Percentiles rank a stretch among this genome's conserved stretches.
Evolutionary conservation across 768 basidiomycete genomes (phyloP).

Genomic region (Asterophora parasitica): DNA sequence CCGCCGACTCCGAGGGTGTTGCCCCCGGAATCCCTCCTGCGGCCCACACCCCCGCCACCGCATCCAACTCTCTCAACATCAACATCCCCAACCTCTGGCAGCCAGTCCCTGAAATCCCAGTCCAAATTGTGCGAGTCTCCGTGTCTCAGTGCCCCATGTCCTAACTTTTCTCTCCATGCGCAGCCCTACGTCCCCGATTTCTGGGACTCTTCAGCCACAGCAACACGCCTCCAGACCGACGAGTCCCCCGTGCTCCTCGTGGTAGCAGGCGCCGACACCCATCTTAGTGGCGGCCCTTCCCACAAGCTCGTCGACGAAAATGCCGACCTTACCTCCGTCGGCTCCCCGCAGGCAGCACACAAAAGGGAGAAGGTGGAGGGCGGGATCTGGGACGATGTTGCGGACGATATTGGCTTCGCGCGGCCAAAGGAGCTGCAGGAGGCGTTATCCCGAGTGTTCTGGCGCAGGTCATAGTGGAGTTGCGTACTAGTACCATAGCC

Average conservation of each 20-base stretch:
- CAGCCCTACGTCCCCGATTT: constrained; percentile 46
- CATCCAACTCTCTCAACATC: constrained; percentile 39
- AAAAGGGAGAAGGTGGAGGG: constrained; percentile 15
- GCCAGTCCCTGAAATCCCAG: constrained; percentile 35
- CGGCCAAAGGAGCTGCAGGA: constrained; percentile 27
- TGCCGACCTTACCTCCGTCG: constrained; percentile 13
- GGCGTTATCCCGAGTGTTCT: constrained; percentile 29
- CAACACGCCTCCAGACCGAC: constrained; percentile 14
- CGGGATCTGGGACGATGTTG: constrained; percentile 40
- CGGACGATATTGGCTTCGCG: constrained; percentile 42
- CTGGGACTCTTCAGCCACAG: constrained; percentile 32
- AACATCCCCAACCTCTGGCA: constrained; percentile 52
- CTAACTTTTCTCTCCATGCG: not conserved
- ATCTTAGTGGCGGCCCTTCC: constrained; percentile 32
- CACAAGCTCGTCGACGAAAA: constrained; percentile 29
- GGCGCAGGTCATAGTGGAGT: constrained; percentile 3
- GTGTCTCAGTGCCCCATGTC: not conserved
- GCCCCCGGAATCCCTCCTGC: constrained; percentile 41
- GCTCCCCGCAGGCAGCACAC: constrained; percentile 11
- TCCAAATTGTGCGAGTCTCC: constrained; percentile 68
- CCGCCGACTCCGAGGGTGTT: constrained; percentile 25
- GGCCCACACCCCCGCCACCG: constrained; percentile 20
- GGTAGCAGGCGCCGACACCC: constrained; percentile 35
- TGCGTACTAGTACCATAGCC: no score
- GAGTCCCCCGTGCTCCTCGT: constrained; percentile 39